Percentiles rank a stretch among this genome's conserved stretches.
These are phyloP conservation scores for Passalora sequoiae DNA, from an alignment of 2,329 filamentous ascomycete species.

Conservation along the genomic window DNA sequence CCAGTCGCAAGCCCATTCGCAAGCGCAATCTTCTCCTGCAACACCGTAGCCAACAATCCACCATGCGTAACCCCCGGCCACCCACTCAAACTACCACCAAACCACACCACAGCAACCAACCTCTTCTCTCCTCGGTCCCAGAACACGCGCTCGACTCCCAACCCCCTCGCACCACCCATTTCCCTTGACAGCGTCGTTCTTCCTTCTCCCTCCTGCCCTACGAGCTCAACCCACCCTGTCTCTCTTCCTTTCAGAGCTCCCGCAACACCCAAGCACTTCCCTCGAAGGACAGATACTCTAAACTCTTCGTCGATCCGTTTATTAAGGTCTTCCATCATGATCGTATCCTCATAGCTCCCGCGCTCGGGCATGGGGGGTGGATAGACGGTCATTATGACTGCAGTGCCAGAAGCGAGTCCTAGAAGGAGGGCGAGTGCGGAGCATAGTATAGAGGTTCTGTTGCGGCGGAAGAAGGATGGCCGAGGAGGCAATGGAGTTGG, in stretches of 20 bases:
- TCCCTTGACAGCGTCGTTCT: constrained; percentile 3
- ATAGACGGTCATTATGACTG: constrained; percentile 39
- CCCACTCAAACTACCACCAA: constrained; percentile 60
- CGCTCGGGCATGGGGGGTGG: constrained; percentile 42
- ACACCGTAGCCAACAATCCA: constrained; percentile 61
- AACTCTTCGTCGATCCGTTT: constrained; percentile 44
- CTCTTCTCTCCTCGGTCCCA: constrained; percentile 56
- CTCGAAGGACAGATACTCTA: constrained; percentile 44
- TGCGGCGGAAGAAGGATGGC: constrained; percentile 10
- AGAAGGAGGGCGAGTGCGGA: constrained; percentile 38
- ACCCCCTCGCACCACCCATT: constrained; percentile 37
- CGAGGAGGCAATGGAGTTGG: background rate
- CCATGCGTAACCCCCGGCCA: constrained; percentile 71
- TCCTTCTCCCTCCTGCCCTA: constrained; percentile 14
- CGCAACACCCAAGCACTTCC: constrained; percentile 38
- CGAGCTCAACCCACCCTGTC: constrained; percentile 32
- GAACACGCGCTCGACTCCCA: constrained; percentile 57
- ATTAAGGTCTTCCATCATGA: constrained; percentile 41
- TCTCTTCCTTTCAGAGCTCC: constrained; percentile 30
- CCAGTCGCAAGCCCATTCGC: constrained; percentile 52
- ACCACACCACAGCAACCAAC: constrained; percentile 59
- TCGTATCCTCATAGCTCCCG: constrained; percentile 40
- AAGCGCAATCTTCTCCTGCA: constrained; percentile 65
- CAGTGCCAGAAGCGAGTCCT: constrained; percentile 40
- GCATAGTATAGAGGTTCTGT: constrained; percentile 22